phyloP scores from a whole-genome alignment of 495 filamentous ascomycete genomes.

The Penicillium paxilli region DNA sequence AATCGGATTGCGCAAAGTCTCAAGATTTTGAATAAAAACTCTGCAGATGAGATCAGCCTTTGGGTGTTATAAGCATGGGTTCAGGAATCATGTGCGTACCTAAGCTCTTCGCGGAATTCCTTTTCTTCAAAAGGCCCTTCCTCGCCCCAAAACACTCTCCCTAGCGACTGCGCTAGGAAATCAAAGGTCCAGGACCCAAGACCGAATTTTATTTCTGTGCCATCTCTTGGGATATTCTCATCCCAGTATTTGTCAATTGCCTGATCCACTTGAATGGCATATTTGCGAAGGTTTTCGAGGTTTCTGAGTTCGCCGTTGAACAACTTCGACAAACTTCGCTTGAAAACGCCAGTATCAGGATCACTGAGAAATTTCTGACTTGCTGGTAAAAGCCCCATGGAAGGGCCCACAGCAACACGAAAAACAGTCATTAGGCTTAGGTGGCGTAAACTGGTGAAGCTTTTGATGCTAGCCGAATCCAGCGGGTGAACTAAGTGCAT shows the following conservation, averaged over 20 bases:
- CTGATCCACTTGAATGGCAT: not conserved
- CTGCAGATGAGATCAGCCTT: not conserved
- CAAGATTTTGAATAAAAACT: not conserved
- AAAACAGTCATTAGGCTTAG: constrained; percentile 2
- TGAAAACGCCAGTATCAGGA: constrained; percentile 1
- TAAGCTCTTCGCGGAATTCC: not conserved
- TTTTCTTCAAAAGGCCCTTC: not conserved
- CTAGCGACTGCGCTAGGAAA: not conserved
- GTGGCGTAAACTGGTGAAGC: not conserved
- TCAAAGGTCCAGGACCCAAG: not conserved
- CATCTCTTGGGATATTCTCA: not conserved
- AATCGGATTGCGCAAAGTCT: not conserved
- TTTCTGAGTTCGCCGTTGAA: not conserved
- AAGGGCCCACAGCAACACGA: not conserved
- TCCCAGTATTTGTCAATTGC: not conserved
- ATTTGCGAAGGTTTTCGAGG: not conserved
- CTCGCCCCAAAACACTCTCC: not conserved
- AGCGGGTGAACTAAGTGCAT: not conserved
- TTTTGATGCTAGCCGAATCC: not conserved
- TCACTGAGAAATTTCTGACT: not conserved
- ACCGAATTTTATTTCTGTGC: not conserved
- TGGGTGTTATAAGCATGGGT: not conserved
- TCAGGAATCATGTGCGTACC: not conserved
- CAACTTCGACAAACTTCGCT: not conserved
- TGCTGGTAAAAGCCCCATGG: not conserved